phyloP scores from a whole-genome alignment of 139 green algal species.

The Coelastrella sp. region DNA sequence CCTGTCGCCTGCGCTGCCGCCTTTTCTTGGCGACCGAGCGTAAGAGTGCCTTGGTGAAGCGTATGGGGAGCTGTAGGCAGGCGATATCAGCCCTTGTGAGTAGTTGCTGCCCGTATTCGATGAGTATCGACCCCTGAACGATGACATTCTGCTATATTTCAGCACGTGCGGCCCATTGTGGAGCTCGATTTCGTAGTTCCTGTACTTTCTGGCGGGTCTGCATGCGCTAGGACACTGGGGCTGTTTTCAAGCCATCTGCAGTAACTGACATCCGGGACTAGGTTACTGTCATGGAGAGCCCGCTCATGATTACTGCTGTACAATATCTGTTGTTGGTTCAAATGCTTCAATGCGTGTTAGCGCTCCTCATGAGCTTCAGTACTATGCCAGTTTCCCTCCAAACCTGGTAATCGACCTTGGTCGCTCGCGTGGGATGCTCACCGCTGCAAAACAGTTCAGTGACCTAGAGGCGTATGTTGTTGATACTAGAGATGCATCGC shows the following conservation, averaged over 20 bases:
- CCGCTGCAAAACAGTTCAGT: too few relatives aligned
- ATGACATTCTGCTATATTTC: neutral
- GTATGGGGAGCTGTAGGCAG: neutral
- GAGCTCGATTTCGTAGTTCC: too few relatives aligned
- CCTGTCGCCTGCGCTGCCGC: neutral
- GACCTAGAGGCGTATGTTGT: too few relatives aligned
- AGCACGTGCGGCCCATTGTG: too few relatives aligned
- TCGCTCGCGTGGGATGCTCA: too few relatives aligned
- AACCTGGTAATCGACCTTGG: too few relatives aligned
- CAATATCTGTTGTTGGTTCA: neutral
- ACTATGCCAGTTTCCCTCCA: too few relatives aligned
- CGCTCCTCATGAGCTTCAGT: too few relatives aligned
- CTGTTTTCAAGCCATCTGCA: neutral
- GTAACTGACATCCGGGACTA: neutral
- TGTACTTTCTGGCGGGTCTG: too few relatives aligned
- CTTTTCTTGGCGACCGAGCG: slow-evolving; percentile 1
- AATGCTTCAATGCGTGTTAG: too few relatives aligned
- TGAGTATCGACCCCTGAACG: neutral
- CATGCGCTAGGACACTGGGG: neutral
- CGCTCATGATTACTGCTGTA: neutral
- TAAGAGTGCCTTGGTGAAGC: neutral
- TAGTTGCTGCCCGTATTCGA: neutral
- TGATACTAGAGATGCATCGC: too few relatives aligned
- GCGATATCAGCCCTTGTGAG: neutral
- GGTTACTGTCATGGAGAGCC: too few relatives aligned